Conservation (phyloP, 2,329 filamentous ascomycete species). For the Colletotrichum graminicola region DNA sequence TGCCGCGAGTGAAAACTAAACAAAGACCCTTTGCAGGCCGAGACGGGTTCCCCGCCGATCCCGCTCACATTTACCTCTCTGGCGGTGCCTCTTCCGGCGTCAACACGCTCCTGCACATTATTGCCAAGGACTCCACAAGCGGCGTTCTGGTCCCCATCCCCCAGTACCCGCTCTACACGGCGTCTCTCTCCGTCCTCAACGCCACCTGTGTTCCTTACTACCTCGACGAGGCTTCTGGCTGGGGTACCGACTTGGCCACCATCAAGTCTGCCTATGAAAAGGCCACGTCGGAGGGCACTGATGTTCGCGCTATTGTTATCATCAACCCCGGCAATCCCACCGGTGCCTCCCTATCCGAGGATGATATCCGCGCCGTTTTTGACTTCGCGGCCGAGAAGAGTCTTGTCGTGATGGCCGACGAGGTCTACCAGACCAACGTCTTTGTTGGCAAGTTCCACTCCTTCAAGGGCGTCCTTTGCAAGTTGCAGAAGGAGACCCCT, state of each 20-base stretch:
- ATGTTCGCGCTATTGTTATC: slow-evolving; percentile 93
- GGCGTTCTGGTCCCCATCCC: slow-evolving; percentile 93
- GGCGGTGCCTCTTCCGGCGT: slow-evolving; percentile 94
- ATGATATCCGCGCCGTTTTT: slow-evolving; percentile 86
- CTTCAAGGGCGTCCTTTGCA: slow-evolving; percentile 90
- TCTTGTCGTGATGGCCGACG: slow-evolving; percentile 92
- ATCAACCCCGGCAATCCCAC: slow-evolving; percentile 99
- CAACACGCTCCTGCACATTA: slow-evolving; percentile 90
- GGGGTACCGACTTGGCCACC: slow-evolving; percentile 87
- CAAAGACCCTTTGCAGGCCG: slow-evolving; percentile 65
- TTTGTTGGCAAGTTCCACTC: slow-evolving; percentile 94
- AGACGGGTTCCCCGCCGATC: slow-evolving; percentile 88
- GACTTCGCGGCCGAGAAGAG: slow-evolving; percentile 87
- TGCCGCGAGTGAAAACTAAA: slow-evolving; percentile 28
- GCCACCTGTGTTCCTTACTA: slow-evolving; percentile 92
- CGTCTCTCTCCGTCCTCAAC: slow-evolving; percentile 87
- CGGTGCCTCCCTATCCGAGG: slow-evolving; percentile 83
- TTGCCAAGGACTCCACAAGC: slow-evolving; percentile 81
- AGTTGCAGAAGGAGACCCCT: slow-evolving; percentile 80
- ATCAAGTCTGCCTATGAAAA: slow-evolving; percentile 81
- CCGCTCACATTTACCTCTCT: slow-evolving; percentile 88
- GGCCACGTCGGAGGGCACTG: slow-evolving; percentile 81
- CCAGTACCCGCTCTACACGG: slow-evolving; percentile 98
- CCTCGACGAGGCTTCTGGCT: slow-evolving; percentile 86
- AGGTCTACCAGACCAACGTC: slow-evolving; percentile 99